Evolutionary conservation across 805 yeast species (phyloP), one percentile per base, ranked within the genome.

Genomic region (Metschnikowia proteae): DNA sequence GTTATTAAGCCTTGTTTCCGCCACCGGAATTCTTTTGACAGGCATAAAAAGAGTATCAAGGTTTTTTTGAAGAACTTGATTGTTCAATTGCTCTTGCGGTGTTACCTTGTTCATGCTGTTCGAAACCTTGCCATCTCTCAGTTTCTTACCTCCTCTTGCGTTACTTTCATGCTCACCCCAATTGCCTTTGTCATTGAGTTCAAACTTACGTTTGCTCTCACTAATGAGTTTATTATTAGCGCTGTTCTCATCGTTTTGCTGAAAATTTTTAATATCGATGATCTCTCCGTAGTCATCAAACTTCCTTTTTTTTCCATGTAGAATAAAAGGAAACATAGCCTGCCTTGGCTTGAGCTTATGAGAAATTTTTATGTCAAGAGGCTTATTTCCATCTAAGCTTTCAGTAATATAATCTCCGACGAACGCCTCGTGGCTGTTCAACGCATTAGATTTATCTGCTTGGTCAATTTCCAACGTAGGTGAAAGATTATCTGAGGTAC

Each of bases 201-300:
- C 73, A 48, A 68, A 68, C 55, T 65, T 67, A 46, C 63, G 63
- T 51, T 70, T 70, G 41, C 75, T 67, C 45, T 71, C 73, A 50
- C 65, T 54, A 38, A 68, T 68, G 32, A 68, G 64, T 52, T 67
- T 65, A 25, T 56, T 62, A 50, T 68, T 68, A 32, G 66, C 60
- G 23, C 61, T 68, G 56, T 80, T 84, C 54, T 82, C 87, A 28
- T 53, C 58, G 42, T 73, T 71, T 47, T 75, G 75, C 53, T 74
- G 76, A 59, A 83, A 86, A 56, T 84, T 85, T 34, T 81, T 79
- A 38, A 77, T 76, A 52, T 84, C 83, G 22, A 91, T 82, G 1
- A 83, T 67, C 48, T 81, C 84, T 29, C 99, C 99, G 64, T 92
- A 94, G 55, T 92, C 97, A 61, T 94, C 98, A 41, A 76, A 70